A percentile compares a stretch with the other conserved stretches of the same genome.
Evolutionary conservation across 2,329 filamentous ascomycete genomes (phyloP).

Genomic region (Alternaria sp.): DNA sequence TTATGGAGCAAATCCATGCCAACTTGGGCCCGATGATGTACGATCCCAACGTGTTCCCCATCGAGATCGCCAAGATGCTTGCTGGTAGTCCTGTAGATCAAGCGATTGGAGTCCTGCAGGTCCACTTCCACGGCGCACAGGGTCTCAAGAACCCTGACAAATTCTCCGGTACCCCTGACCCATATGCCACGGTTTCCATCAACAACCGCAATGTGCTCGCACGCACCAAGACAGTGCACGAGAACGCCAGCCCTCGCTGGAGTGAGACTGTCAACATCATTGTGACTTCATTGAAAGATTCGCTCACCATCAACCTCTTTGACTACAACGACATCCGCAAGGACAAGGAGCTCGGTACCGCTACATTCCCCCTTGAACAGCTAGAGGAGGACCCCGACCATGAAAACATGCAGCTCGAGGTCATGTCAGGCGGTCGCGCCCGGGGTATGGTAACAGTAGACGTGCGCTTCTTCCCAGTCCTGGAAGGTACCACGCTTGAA

Average conservation of each 20-base stretch:
- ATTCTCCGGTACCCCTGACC: constrained; percentile 89
- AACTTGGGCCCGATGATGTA: constrained; percentile 98
- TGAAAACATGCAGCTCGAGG: constrained; percentile 85
- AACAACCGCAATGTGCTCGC: constrained; percentile 84
- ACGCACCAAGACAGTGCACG: constrained; percentile 85
- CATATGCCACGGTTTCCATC: constrained; percentile 84
- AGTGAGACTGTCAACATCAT: constrained; percentile 97
- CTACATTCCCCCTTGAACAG: constrained; percentile 84
- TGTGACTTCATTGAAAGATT: constrained; percentile 87
- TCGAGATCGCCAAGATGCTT: constrained; percentile 98
- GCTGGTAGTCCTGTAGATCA: constrained; percentile 93
- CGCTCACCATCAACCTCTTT: constrained; percentile 82
- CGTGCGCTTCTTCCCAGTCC: constrained; percentile 92
- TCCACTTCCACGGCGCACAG: constrained; percentile 89
- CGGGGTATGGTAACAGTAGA: constrained; percentile 83
- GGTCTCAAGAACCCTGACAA: constrained; percentile 96
- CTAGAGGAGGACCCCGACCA: constrained; percentile 78
- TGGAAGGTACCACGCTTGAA: constrained; percentile 73
- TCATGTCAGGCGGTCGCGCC: constrained; percentile 82
- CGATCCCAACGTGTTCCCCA: constrained; percentile 94
- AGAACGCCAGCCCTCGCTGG: constrained; percentile 89
- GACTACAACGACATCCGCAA: constrained; percentile 97
- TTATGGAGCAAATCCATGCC: constrained; percentile 93
- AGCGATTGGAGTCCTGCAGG: constrained; percentile 89
- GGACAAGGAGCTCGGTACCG: constrained; percentile 90